Evolutionary conservation across 1,139 yeast species (phyloP).

Genomic region (Pichia kudriavzevii): DNA sequence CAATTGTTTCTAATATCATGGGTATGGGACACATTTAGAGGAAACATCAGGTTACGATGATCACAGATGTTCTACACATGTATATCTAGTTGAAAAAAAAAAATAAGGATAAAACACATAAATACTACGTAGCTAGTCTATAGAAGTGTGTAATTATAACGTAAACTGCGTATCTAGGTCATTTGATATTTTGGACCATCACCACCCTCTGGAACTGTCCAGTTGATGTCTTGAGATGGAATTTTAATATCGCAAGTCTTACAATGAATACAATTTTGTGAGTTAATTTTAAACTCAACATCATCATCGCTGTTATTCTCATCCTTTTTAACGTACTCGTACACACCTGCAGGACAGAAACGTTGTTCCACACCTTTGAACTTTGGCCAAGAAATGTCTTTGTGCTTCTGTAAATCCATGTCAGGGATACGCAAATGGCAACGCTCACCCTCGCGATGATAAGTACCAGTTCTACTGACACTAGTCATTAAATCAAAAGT

Average conservation of each 20-base stretch:
- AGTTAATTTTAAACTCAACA: constrained; percentile 82
- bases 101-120: neutral
- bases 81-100: neutral
- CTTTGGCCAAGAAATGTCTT: constrained; percentile 59
- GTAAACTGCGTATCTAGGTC: too few relatives aligned
- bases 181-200: constrained; percentile 93
- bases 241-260: constrained; percentile 97
- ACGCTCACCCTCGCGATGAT: constrained; percentile 89
- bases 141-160: constrained; percentile 1
- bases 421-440: constrained; percentile 78
- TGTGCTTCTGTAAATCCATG: constrained; percentile 63
- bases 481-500: constrained; percentile 89
- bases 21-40: constrained; percentile 23
- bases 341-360: constrained; percentile 98
- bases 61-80: too few relatives aligned
- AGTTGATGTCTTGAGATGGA: constrained; percentile 86
- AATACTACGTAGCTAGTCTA: neutral
- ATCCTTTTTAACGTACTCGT: constrained; percentile 66
- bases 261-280: constrained; percentile 96
- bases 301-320: constrained; percentile 35
- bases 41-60: too few relatives aligned
- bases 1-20: constrained; percentile 16
- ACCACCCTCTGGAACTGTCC: constrained; percentile 98
- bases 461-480: constrained; percentile 92
- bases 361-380: constrained; percentile 82